Percentiles rank a stretch among this genome's conserved stretches.
Evolutionary conservation across 1,284 basidiomycete genomes (phyloP).

Genomic region (Malassezia slooffiae): DNA sequence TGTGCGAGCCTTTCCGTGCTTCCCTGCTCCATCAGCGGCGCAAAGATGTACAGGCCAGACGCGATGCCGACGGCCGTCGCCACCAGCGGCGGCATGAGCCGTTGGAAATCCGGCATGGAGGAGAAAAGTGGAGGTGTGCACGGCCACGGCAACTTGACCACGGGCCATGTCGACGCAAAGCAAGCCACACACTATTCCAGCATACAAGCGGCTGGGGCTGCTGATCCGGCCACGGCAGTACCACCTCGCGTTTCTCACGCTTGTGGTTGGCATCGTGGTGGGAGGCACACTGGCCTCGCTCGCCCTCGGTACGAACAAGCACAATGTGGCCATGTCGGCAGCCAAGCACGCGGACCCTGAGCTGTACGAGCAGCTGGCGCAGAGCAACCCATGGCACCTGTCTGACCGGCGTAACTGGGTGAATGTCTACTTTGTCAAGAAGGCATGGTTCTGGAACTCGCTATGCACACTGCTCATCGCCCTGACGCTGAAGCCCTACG

Average conservation of each 20-base stretch:
- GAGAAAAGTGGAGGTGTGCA: too few relatives aligned
- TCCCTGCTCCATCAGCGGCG: constrained; percentile 7
- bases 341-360: constrained; percentile 3
- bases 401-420: constrained; percentile 62
- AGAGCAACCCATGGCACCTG: not conserved
- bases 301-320: not conserved
- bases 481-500: constrained; percentile 5
- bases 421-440: constrained; percentile 79
- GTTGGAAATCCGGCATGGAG: constrained; percentile 1
- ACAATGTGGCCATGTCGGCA: constrained; percentile 2
- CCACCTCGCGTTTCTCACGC: constrained; percentile 2
- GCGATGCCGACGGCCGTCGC: constrained; percentile 10
- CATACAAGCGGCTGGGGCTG: not conserved
- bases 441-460: constrained; percentile 77
- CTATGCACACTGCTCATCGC: constrained; percentile 19
- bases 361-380: constrained; percentile 1
- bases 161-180: too few relatives aligned
- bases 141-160: too few relatives aligned
- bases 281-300: constrained; percentile 1
- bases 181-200: too few relatives aligned
- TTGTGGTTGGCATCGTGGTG: constrained; percentile 1
- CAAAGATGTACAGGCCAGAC: constrained; percentile 15
- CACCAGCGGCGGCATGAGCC: not conserved
- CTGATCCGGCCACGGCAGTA: constrained; percentile 5
- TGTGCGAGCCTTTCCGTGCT: too few relatives aligned